phyloP scores from a whole-genome alignment of 176 grass and related monocot genomes.

The Poa pratensis region DNA sequence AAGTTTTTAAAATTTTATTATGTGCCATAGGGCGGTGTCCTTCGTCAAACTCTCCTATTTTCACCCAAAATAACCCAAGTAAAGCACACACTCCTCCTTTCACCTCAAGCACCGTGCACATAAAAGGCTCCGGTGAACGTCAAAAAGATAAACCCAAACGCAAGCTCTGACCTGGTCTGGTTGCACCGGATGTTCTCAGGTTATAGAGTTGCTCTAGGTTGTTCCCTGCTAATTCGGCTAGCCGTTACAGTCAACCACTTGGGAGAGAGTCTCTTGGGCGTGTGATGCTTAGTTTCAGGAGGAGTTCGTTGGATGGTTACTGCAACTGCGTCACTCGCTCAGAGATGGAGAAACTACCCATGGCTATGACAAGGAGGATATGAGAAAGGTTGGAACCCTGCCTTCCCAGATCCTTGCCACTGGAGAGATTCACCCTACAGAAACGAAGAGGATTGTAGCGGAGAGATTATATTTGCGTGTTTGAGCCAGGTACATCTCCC shows the following conservation, averaged over 20 bases:
- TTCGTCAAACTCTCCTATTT: not conserved
- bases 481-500: constrained; percentile 13
- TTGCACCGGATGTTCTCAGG: not conserved
- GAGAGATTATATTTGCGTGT: not conserved
- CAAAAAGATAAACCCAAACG: not conserved
- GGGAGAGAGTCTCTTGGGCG: constrained; percentile 21
- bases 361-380: not conserved
- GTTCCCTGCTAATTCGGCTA: constrained; percentile 21
- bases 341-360: not conserved
- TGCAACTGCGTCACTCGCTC: constrained; percentile 8
- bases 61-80: not conserved
- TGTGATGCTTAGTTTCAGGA: constrained; percentile 20
- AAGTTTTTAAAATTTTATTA: not conserved
- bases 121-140: not conserved
- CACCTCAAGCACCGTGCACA: not conserved
- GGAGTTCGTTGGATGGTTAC: constrained; percentile 20
- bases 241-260: constrained; percentile 15
- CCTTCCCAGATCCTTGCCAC: constrained; percentile 11
- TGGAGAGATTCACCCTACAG: not conserved
- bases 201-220: not conserved
- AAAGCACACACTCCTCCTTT: not conserved
- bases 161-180: not conserved
- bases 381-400: not conserved
- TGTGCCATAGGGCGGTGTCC: not conserved
- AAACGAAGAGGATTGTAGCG: not conserved